Percentiles rank a stretch among this genome's conserved stretches.
phyloP scores from a whole-genome alignment of 345 rosid genomes.

The Bretschneidera sinensis region DNA sequence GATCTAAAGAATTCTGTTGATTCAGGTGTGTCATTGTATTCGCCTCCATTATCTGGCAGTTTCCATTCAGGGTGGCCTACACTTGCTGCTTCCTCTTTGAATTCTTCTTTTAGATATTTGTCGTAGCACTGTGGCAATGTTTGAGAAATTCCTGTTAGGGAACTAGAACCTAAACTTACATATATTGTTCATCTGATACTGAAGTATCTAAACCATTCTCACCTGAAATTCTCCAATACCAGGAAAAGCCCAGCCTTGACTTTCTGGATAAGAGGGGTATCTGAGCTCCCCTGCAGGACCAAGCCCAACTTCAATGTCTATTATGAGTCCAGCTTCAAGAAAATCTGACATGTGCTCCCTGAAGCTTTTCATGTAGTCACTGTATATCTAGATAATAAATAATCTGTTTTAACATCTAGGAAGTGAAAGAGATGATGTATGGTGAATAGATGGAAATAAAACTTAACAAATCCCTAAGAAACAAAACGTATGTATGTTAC shows the following conservation, averaged over 20 bases:
- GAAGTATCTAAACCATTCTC: not conserved
- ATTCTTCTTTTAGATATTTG: slow-evolving; percentile 54
- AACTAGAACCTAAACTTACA: not conserved
- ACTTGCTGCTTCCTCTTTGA: slow-evolving; percentile 51
- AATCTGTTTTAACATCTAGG: not conserved
- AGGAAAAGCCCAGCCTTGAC: slow-evolving; percentile 78
- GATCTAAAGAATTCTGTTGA: slow-evolving; percentile 53
- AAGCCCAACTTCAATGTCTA: slow-evolving; percentile 82
- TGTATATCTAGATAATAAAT: slow-evolving; percentile 47
- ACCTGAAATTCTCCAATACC: slow-evolving; percentile 91
- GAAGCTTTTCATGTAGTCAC: slow-evolving; percentile 78
- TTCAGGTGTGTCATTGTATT: slow-evolving; percentile 57
- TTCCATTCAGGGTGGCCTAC: slow-evolving; percentile 85
- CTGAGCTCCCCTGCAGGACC: slow-evolving; percentile 94
- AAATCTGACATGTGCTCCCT: slow-evolving; percentile 61
- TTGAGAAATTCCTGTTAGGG: slow-evolving; percentile 2
- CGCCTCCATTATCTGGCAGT: slow-evolving; percentile 67
- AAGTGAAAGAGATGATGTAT: too few species aligned
- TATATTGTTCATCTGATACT: not conserved
- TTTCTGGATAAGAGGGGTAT: slow-evolving; percentile 72
- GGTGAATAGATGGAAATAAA: too few species aligned
- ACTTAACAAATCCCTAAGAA: too few species aligned
- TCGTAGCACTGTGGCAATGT: slow-evolving; percentile 56
- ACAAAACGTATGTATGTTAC: too few species aligned
- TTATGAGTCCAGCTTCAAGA: slow-evolving; percentile 46